Conservation (phyloP, 495 filamentous ascomycete genomes). For the Chaetomidium leptoderma region DNA sequence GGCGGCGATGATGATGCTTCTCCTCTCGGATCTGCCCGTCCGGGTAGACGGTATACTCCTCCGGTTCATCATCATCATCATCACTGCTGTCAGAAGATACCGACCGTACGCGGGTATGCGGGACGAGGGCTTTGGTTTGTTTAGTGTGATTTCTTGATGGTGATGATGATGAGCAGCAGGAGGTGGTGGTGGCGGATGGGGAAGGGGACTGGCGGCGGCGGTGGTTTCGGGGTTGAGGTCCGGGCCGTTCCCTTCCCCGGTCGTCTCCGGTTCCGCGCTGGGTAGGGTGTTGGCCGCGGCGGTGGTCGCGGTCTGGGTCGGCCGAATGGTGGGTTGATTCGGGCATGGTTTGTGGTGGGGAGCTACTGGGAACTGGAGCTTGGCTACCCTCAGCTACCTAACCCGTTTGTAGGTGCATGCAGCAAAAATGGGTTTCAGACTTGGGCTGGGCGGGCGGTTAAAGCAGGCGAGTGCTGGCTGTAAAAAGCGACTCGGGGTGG, state of each 20-base stretch:
- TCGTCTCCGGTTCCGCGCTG: not conserved
- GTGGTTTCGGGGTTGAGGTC: not conserved
- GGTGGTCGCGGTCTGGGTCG: not conserved
- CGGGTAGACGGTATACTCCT: conserved; percentile 13
- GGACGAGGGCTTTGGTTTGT: not conserved
- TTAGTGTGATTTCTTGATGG: not conserved
- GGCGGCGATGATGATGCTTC: not conserved
- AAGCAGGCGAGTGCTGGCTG: no score
- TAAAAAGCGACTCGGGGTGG: no score
- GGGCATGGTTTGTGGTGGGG: not conserved
- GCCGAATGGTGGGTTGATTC: not conserved
- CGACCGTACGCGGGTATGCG: not conserved
- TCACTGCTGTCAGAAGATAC: not conserved
- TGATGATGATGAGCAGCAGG: not conserved
- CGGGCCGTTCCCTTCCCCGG: not conserved
- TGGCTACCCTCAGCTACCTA: no score
- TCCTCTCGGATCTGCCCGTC: conserved; percentile 6
- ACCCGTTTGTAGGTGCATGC: not conserved
- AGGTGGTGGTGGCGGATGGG: not conserved
- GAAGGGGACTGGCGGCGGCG: not conserved
- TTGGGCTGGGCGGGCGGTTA: not conserved
- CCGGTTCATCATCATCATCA: not conserved
- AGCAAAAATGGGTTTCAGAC: not conserved
- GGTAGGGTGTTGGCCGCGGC: not conserved
- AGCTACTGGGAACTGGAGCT: not conserved